Base-by-base conservation (phyloP, 306 rosid species). In the Prunus persica region DNA sequence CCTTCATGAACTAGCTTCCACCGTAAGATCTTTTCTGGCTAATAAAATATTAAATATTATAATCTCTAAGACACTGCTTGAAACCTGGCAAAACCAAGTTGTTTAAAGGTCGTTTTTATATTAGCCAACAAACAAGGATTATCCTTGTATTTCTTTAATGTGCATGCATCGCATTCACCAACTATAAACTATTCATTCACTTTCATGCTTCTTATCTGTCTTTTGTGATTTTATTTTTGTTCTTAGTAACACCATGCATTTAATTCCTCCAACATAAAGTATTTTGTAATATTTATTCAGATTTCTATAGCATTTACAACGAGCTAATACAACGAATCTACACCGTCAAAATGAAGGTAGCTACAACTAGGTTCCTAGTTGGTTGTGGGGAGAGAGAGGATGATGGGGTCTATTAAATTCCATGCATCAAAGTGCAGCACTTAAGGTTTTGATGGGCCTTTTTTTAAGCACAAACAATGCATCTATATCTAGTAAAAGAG, bases 351-450 rank as follows among this genome's bases (percentile, higher is more conserved):
- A 32, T 32, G 38, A 32, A 1, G 1, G 6, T 32, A 32, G 38
- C 38, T 4, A 32, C 38, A 32, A 38, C 43, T 38, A 22, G 56
- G 20, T 75, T 52, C 46, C 51, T 69, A 71, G 56, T 54, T 54
- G 80, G 70, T 66, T 72, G 65, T 34, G 8, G 65, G 43, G n/a
- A n/a, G 43, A 22, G 81, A 65, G 68, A 52, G 20, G 78, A 65
- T 75, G 81, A 85, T 89, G 90, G 71, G 82, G 66, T 79, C 72
- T 73, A 83, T 86, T 75, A 46, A 79, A 80, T 76, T 79, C 76
- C 74, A 80, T 73, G 67, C 77, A 60, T 67, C 50, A 77, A 69
- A 85, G 89, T 85, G 90, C 89, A 78, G 78, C 91, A 87, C 88
- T 83, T 76, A 78, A 65, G 84, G 78, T 46, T 85, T 86, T 81